Evolutionary conservation across 164 flowering plant species (phyloP), one percentile per base, ranked within the genome.

Genomic region (Dillenia turbinata): DNA sequence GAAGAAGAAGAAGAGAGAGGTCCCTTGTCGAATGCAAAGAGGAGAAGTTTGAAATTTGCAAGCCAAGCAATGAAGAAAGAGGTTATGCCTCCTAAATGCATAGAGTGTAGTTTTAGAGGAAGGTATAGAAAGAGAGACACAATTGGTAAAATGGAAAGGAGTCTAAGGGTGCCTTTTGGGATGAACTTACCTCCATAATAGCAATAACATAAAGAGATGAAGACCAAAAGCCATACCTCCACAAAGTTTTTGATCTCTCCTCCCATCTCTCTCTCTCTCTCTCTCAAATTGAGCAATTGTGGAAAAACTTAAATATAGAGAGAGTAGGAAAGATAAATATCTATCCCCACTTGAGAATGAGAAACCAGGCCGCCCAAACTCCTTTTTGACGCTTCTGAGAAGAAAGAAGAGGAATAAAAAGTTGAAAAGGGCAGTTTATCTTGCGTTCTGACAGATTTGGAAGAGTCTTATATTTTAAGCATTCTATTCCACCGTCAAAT

Each of bases 41-140:
- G 80, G 5, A 83, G 53, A 66, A 83, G 82, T 66, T 81, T 83
- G 80, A 79, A 87, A 57, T 73, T 84, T n/a, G 74, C 83, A 12
- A 87, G 82, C 89, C 92, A 87, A 2, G 79, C 56, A 50, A 85
- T 44, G 70, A 71, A 70, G 73, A 83, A 77, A 16, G 65, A 69
- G 1, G 80, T 58, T 47, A 33, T 47, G 19, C 75, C 83, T 2
- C 71, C 56, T 9, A 80, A 63, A 54, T 68, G 70, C 9, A 73
- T 9, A 54, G 84, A 69, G 22, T 49, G 17, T 62, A 85, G 66
- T 5, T 48, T 14, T 48, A 78, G 73, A 15, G 89, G 89, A 1
- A 85, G 78, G 55, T 52, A 9, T 46, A 78, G n/a, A 60, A 81
- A 83, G 69, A 81, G 71, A 47, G 14, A 51, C 46, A 85, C 50